These are phyloP conservation scores for Spongispora temasekensis DNA, from an alignment of 1,284 basidiomycete genomes.

Conservation along the genomic window DNA sequence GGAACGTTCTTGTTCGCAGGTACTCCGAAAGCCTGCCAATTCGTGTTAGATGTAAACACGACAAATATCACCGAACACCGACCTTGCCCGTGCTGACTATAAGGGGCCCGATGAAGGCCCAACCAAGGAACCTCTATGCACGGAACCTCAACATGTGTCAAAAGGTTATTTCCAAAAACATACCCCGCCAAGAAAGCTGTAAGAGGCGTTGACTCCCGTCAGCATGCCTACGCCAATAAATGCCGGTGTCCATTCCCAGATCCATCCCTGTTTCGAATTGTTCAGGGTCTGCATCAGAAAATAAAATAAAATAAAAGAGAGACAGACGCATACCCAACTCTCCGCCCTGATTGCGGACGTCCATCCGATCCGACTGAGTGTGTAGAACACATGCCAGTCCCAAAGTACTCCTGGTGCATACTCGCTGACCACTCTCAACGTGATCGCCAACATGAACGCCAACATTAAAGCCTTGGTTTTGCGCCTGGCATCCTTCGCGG, in stretches of 20 bases:
- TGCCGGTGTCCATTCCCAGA: constrained; percentile 48
- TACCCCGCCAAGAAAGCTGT: constrained; percentile 53
- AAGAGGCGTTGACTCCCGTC: constrained; percentile 64
- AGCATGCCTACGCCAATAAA: constrained; percentile 72
- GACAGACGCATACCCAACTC: no score
- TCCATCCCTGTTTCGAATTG: constrained; percentile 44
- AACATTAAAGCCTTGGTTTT: constrained; percentile 48
- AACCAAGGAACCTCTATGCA: constrained; percentile 65
- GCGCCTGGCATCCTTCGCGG: constrained; percentile 56
- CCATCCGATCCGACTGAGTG: constrained; percentile 51
- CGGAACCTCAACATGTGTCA: no score
- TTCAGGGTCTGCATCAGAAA: no score
- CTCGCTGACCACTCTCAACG: constrained; percentile 57
- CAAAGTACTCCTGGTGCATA: constrained; percentile 54
- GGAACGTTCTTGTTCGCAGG: background rate
- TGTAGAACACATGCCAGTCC: constrained; percentile 6
- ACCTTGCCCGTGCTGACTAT: constrained; percentile 50
- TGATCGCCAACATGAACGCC: constrained; percentile 45
- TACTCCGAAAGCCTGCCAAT: constrained; percentile 1
- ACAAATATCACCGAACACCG: no score
- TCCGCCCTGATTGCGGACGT: constrained; percentile 60
- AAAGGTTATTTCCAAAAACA: no score
- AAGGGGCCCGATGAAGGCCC: constrained; percentile 65
- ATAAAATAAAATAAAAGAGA: no score
- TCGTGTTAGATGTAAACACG: no score